Evolutionary conservation across 2,329 filamentous ascomycete genomes (phyloP), one percentile per base, ranked within the genome.

Genomic region (Hypoxylon sp.): DNA sequence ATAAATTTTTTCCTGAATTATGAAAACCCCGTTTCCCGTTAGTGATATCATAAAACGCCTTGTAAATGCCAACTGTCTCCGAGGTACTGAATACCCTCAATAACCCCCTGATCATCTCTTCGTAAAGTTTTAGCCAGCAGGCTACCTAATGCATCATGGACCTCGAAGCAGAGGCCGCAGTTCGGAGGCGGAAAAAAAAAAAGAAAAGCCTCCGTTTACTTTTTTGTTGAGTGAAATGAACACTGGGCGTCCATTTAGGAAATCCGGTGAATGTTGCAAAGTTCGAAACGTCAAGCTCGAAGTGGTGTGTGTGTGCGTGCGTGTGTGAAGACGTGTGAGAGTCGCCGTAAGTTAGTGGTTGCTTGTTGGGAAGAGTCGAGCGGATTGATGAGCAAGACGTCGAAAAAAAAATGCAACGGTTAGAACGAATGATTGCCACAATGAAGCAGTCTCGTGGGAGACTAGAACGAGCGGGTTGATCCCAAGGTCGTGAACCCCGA

Each of bases 41-140:
- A 68, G 65, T 71, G 69, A 71, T 71, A 66, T 69, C 69, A 69
- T 69, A 46, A 63, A 67, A 71, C 66, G 66, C 66, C 69, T 44
- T 65, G 62, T 66, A 71, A 69, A 71, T 71, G 69, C 69, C 65
- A 64, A 55, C 69, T 69, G 65, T 68, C 66, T 69, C 62, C 69
- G 69, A 69, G 69, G 69, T 61, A 24, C 24, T 68, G 65, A 67
- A 60, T 63, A 48, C 53, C 60, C 65, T 68, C 65, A 60, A 66
- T 67, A 71, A 69, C 55, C 59, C 67, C 59, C 59, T 61, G 66
- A 71, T 71, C 69, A 59, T 71, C 11, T 69, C 69, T 67, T 71
- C 69, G 69, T 71, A 66, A 71, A 71, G 61, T 44, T 44, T 57
- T 62, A 71, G 68, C 65, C 68, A 63, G 51, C 53, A 68, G 62